Evolutionary conservation across 2,329 filamentous ascomycete genomes (phyloP).

Genomic region (Alternaria burnsii): DNA sequence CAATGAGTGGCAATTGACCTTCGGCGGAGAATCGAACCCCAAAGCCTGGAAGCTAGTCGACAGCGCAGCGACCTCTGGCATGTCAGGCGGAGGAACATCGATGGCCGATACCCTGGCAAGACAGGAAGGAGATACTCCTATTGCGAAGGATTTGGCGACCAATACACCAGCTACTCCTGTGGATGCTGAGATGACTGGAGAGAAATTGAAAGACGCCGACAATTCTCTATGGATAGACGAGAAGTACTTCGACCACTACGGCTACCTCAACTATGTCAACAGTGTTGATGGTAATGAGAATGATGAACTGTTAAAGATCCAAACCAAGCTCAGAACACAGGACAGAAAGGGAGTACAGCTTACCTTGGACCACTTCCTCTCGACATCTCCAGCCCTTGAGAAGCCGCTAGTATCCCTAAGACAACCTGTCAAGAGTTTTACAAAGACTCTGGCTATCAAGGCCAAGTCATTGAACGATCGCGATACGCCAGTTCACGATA

Average conservation of each 20-base stretch:
- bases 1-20: background rate
- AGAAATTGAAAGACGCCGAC: background rate
- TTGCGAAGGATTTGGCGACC: background rate
- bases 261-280: constrained; percentile 7
- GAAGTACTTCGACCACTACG: constrained; percentile 13
- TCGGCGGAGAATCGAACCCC: background rate
- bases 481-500: background rate
- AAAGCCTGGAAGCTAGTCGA: background rate
- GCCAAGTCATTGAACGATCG: background rate
- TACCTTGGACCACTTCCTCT: background rate
- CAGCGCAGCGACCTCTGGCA: background rate
- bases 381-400: background rate
- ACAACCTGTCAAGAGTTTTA: background rate
- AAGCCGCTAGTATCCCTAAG: background rate
- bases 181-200: background rate
- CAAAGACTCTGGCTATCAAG: background rate
- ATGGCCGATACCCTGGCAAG: background rate
- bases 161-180: background rate
- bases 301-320: too few species aligned
- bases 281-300: background rate
- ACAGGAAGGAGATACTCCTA: background rate
- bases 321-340: background rate
- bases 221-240: background rate
- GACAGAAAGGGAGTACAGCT: background rate
- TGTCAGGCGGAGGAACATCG: background rate